A percentile compares a stretch with the other conserved stretches of the same genome.
Evolutionary conservation across 805 yeast species (phyloP).

Genomic region (Saturnispora hagleri): DNA sequence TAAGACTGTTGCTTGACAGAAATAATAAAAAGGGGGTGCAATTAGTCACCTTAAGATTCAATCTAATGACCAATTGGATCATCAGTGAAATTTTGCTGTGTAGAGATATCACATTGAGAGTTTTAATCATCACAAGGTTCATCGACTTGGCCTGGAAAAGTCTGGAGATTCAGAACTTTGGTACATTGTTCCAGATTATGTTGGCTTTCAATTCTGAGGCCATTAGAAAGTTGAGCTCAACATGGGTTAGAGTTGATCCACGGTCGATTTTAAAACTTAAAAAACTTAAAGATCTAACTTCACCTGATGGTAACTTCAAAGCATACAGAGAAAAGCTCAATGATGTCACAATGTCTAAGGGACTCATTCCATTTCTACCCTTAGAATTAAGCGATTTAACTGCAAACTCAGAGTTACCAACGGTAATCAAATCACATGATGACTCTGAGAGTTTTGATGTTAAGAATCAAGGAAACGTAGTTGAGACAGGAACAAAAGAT

Average conservation of each 20-base stretch:
- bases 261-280: slow-evolving; percentile 64
- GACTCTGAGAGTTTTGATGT: slow-evolving; percentile 4
- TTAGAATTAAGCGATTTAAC: slow-evolving; percentile 76
- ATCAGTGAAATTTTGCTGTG: slow-evolving; percentile 80
- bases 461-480: slow-evolving; percentile 2
- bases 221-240: slow-evolving; percentile 48
- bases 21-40: slow-evolving; percentile 54
- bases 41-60: slow-evolving; percentile 75
- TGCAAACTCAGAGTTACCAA: slow-evolving; percentile 58
- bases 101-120: slow-evolving; percentile 45
- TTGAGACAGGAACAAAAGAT: slow-evolving; percentile 7
- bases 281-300: slow-evolving; percentile 58
- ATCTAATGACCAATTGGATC: slow-evolving; percentile 85
- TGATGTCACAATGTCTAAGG: slow-evolving; percentile 47
- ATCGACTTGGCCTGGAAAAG: slow-evolving; percentile 81
- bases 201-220: slow-evolving; percentile 67
- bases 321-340: slow-evolving; percentile 56
- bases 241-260: slow-evolving; percentile 68
- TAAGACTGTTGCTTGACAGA: slow-evolving; percentile 55
- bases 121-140: slow-evolving; percentile 68
- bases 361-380: slow-evolving; percentile 88
- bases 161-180: slow-evolving; percentile 62
- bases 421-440: slow-evolving; percentile 28
- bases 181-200: slow-evolving; percentile 81
- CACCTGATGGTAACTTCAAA: slow-evolving; percentile 66